Conservation (phyloP, 176 grass and related monocot genomes). For the Cocos nucifera region DNA sequence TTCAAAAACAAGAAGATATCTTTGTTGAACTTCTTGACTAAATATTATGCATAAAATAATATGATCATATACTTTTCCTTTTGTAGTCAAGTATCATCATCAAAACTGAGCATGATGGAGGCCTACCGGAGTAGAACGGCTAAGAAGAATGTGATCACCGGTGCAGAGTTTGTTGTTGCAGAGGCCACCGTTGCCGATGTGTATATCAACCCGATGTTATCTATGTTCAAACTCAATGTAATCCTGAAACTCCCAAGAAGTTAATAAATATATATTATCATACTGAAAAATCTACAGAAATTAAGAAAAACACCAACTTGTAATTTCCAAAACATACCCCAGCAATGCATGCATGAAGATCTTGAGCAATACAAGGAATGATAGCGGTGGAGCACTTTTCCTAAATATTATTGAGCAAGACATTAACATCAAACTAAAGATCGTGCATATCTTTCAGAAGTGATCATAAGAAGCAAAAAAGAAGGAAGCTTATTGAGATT, state of each 20-base stretch:
- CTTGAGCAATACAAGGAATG: slow-evolving; percentile 38
- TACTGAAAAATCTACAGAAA: neutral
- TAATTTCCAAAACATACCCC: slow-evolving; percentile 18
- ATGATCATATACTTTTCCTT: no score
- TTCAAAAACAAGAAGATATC: no score
- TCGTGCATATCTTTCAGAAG: no score
- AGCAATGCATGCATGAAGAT: slow-evolving; percentile 61
- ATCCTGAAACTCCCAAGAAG: slow-evolving; percentile 14
- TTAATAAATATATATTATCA: neutral
- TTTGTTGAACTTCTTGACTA: no score
- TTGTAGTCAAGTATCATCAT: no score
- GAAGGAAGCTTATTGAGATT: no score
- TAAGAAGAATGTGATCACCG: slow-evolving; percentile 58
- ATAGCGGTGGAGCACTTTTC: slow-evolving; percentile 35
- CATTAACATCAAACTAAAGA: no score
- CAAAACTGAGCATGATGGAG: slow-evolving; percentile 21
- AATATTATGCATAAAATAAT: no score
- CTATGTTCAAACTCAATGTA: slow-evolving; percentile 16
- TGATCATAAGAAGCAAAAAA: no score
- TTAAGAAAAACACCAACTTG: neutral
- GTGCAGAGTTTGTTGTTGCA: slow-evolving; percentile 29
- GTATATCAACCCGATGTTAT: slow-evolving; percentile 40
- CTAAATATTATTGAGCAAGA: slow-evolving; percentile 4
- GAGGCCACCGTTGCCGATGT: slow-evolving; percentile 41
- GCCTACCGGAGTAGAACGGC: slow-evolving; percentile 44